Conservation (phyloP, 352 stramenopile species). For the Peronospora farinosa region DNA sequence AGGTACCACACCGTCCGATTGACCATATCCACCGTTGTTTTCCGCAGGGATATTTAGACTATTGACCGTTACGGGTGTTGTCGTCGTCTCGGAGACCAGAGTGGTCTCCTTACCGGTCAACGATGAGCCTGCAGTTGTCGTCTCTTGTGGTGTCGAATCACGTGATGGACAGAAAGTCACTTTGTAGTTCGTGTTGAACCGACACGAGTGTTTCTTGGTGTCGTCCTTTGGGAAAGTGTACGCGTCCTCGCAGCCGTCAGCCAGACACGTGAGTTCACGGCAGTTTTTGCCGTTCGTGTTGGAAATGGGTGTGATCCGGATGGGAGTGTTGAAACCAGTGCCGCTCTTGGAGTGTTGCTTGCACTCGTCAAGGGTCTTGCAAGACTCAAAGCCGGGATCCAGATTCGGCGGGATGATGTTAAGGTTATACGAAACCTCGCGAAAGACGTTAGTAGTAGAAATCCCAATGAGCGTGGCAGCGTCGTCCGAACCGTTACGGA, state of each 20-base stretch:
- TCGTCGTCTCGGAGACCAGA: constrained; percentile 5
- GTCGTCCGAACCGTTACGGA: constrained; percentile 51
- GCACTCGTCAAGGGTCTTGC: constrained; percentile 56
- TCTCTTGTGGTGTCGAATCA: constrained; percentile 9
- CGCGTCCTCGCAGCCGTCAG: constrained; percentile 52
- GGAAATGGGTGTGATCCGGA: constrained; percentile 45
- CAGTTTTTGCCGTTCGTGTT: constrained; percentile 64
- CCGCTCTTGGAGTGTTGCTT: constrained; percentile 50
- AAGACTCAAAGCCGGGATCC: constrained; percentile 49
- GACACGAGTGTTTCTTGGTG: constrained; percentile 66
- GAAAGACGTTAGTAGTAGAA: constrained; percentile 48
- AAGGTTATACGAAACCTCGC: constrained; percentile 63
- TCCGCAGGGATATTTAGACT: neutral
- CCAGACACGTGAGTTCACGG: constrained; percentile 46
- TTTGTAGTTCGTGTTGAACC: constrained; percentile 49
- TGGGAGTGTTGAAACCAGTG: constrained; percentile 62
- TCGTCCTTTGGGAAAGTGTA: constrained; percentile 70
- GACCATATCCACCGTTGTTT: no score
- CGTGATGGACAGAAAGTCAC: constrained; percentile 60
- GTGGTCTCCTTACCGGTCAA: constrained; percentile 3
- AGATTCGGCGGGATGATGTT: constrained; percentile 62
- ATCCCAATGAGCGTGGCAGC: constrained; percentile 62
- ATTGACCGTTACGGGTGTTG: constrained; percentile 4
- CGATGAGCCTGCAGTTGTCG: constrained; percentile 13
- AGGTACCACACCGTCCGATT: neutral